These are phyloP conservation scores for Luzula sylvatica DNA, from an alignment of 176 grass and related monocot species.

Conservation along the genomic window DNA sequence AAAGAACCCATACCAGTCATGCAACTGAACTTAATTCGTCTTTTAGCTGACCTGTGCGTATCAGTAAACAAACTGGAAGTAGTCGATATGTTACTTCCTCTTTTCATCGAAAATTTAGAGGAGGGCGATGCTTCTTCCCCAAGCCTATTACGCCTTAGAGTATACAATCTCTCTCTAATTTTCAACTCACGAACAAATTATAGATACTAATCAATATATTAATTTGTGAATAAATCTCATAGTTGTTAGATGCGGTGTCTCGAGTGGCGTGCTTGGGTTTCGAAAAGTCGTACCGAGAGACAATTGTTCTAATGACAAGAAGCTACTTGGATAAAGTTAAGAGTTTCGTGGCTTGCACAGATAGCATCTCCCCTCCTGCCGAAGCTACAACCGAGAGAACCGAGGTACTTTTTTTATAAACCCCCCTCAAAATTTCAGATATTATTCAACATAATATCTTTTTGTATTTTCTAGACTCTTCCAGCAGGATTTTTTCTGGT, in stretches of 20 bases:
- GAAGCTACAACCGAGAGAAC: conserved; percentile 79
- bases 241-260: conserved; percentile 96
- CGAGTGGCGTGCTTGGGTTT: conserved; percentile 94
- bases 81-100: conserved; percentile 97
- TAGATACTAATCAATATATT: conserved; percentile 11
- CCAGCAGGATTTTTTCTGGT: conserved; percentile 93
- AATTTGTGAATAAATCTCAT: conserved; percentile 29
- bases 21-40: conserved; percentile 77
- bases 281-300: conserved; percentile 97
- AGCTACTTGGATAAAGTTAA: conserved; percentile 98
- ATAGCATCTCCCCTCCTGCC: conserved; percentile 53
- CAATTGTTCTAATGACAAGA: conserved; percentile 98
- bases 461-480: conserved; percentile 72
- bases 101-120: conserved; percentile 97
- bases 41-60: conserved; percentile 82
- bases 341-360: conserved; percentile 53
- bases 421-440: conserved; percentile 16
- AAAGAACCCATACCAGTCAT: conserved; percentile 69
- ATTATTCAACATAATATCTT: conserved; percentile 35
- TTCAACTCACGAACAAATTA: conserved; percentile 10
- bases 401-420: conserved; percentile 41
- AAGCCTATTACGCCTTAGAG: conserved; percentile 79
- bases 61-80: conserved; percentile 96
- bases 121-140: conserved; percentile 90
- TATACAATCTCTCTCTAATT: conserved; percentile 26